A percentile compares a stretch with the other conserved stretches of the same genome.
Conservation (phyloP, 805 yeast species). For the Yarrowia osloensis region DNA sequence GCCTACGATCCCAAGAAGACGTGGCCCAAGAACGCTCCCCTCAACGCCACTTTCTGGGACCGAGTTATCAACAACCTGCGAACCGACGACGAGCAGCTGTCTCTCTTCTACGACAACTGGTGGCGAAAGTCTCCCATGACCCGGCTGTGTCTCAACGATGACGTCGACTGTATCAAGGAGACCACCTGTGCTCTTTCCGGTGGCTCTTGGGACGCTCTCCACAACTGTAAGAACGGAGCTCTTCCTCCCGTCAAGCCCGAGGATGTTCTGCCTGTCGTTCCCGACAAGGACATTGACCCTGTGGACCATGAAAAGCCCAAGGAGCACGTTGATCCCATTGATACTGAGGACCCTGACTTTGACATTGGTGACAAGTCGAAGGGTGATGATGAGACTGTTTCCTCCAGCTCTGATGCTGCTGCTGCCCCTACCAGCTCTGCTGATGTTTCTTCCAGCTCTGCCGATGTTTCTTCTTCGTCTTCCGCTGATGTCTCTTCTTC, state of each 20-base stretch:
- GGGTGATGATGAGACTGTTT: too few relatives aligned
- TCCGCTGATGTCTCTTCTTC: not conserved
- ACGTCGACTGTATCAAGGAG: not conserved
- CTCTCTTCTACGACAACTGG: constrained; percentile 11
- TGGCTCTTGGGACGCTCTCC: not conserved
- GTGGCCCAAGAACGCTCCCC: constrained; percentile 63
- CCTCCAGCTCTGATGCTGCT: not conserved
- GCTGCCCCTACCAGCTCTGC: not conserved
- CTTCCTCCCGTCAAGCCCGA: not conserved
- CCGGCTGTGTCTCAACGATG: not conserved
- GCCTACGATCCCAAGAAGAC: constrained; percentile 52
- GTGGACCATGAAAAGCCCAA: too few relatives aligned
- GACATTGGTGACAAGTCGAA: too few relatives aligned
- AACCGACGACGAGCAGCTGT: not conserved
- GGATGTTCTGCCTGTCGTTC: not conserved
- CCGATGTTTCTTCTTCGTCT: not conserved
- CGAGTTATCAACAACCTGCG: constrained; percentile 11
- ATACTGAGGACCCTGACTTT: too few relatives aligned
- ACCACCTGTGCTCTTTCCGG: not conserved
- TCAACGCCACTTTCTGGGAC: constrained; percentile 73
- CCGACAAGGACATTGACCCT: too few relatives aligned
- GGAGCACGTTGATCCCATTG: too few relatives aligned
- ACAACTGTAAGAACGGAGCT: not conserved
- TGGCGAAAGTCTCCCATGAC: constrained; percentile 5
- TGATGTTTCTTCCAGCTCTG: not conserved